Conservation (phyloP, 768 basidiomycete species). For the Pulveroboletus sp. region DNA sequence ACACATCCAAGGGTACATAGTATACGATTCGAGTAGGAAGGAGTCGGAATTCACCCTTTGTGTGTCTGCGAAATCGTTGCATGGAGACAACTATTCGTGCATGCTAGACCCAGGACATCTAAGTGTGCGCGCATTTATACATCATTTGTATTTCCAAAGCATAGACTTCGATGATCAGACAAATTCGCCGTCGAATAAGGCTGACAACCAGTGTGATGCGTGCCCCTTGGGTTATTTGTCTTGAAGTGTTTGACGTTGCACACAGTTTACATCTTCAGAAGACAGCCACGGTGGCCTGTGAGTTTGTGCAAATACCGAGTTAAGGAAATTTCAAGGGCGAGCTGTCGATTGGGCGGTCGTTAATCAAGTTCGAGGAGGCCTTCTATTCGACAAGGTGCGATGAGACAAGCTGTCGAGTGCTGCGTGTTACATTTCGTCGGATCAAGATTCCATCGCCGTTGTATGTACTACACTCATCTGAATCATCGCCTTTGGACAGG, state of each 20-base stretch:
- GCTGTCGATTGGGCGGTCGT: constrained; percentile 86
- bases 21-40: too few relatives aligned
- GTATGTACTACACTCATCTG: too few relatives aligned
- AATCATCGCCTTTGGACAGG: constrained; percentile 81
- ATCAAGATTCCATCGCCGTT: constrained; percentile 86
- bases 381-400: constrained; percentile 89
- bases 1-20: too few relatives aligned
- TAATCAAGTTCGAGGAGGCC: constrained; percentile 87
- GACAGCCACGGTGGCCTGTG: constrained; percentile 87
- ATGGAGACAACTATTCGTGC: too few relatives aligned
- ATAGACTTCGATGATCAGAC: constrained; percentile 82
- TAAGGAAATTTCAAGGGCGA: constrained; percentile 89
- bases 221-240: constrained; percentile 1
- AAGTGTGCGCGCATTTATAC: too few relatives aligned
- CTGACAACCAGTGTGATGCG: constrained; percentile 81
- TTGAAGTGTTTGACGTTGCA: background rate
- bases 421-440: constrained; percentile 71
- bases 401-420: constrained; percentile 85
- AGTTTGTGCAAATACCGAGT: constrained; percentile 79
- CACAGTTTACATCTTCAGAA: constrained; percentile 87
- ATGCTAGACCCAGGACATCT: too few relatives aligned
- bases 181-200: constrained; percentile 90
- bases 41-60: too few relatives aligned
- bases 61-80: too few relatives aligned
- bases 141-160: too few relatives aligned